Evolutionary conservation across 441 rosid genomes (phyloP).

Genomic region (Croton laevigatus): DNA sequence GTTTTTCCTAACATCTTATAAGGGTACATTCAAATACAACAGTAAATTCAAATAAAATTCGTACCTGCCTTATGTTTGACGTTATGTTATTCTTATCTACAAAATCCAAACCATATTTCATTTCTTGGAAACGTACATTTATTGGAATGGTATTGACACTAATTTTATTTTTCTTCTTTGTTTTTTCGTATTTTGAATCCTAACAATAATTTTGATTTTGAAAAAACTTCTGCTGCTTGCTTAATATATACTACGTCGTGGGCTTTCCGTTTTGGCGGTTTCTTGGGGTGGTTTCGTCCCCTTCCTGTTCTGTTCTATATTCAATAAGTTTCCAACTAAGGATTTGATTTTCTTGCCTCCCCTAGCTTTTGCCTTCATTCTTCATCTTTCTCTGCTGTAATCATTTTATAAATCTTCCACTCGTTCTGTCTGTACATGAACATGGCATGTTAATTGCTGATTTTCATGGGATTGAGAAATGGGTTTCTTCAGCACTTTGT

Average conservation of each 20-base stretch:
- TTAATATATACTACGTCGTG: neutral
- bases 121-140: neutral
- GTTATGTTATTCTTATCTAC: too few relatives aligned
- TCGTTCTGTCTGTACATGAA: neutral
- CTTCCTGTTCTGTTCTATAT: neutral
- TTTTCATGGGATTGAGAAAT: conserved; percentile 22
- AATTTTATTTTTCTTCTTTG: too few relatives aligned
- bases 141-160: neutral
- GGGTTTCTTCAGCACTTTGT: conserved; percentile 46
- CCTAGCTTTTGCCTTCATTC: neutral
- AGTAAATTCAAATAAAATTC: too few relatives aligned
- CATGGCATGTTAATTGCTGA: neutral
- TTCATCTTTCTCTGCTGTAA: neutral
- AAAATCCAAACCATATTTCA: too few relatives aligned
- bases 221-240: neutral
- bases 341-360: neutral
- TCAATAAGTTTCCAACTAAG: conserved; percentile 1
- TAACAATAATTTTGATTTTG: neutral
- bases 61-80: neutral
- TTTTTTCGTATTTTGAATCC: too few relatives aligned
- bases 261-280: conserved; percentile 29
- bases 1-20: too few relatives aligned
- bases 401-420: neutral
- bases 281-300: neutral
- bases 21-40: too few relatives aligned